Conservation (phyloP, 2,329 filamentous ascomycete species). For the Emericellopsis atlantica region DNA sequence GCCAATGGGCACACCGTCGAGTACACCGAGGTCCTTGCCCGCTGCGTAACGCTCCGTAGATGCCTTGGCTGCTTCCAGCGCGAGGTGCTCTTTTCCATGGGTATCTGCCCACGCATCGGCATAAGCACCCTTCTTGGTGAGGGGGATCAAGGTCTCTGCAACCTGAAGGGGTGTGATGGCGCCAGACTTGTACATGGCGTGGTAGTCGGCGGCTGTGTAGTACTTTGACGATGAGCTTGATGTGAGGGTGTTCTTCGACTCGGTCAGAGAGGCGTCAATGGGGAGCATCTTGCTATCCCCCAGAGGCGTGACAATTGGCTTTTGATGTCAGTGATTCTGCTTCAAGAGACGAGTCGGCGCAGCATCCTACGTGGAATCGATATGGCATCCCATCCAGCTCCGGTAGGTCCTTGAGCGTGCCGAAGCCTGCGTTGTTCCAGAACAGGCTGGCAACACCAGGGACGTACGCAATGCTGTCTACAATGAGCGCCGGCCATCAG, state of each 20-base stretch:
- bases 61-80: slow-evolving; percentile 55
- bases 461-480: slow-evolving; percentile 1
- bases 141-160: slow-evolving; percentile 54
- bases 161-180: slow-evolving; percentile 61
- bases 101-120: slow-evolving; percentile 62
- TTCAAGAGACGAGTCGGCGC: neutral
- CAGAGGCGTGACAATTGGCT: slow-evolving; percentile 47
- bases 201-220: slow-evolving; percentile 64
- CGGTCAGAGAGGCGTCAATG: slow-evolving; percentile 26
- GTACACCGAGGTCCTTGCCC: slow-evolving; percentile 50
- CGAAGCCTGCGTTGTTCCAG: slow-evolving; percentile 56
- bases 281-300: slow-evolving; percentile 22
- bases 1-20: slow-evolving; percentile 74
- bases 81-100: slow-evolving; percentile 40
- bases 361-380: slow-evolving; percentile 32
- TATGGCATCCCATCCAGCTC: slow-evolving; percentile 29
- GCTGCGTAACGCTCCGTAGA: slow-evolving; percentile 62
- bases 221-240: slow-evolving; percentile 34
- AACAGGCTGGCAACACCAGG: slow-evolving; percentile 45
- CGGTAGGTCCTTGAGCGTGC: slow-evolving; percentile 29
- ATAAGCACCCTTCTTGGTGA: slow-evolving; percentile 58
- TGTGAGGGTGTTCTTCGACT: slow-evolving; percentile 17
- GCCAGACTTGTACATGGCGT: slow-evolving; percentile 59
- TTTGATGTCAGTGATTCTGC: neutral
- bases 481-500: neutral